Conservation (phyloP, 176 grass and related monocot species). For the Oryza officinalis region DNA sequence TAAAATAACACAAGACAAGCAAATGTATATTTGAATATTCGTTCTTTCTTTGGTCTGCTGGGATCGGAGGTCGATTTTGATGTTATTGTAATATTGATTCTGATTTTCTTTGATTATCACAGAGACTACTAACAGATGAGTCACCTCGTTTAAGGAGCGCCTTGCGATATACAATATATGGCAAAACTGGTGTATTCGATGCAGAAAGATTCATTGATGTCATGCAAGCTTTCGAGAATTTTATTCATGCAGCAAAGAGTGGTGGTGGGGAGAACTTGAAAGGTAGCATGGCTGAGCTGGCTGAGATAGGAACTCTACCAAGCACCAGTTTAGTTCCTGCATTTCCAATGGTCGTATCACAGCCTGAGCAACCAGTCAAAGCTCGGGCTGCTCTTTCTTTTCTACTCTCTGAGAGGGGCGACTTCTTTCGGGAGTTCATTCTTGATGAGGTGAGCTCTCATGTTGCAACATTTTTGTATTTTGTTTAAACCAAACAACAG, state of each 20-base stretch:
- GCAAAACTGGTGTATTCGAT: slow-evolving; percentile 85
- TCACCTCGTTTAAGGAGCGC: slow-evolving; percentile 82
- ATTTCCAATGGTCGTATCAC: slow-evolving; percentile 60
- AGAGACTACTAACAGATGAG: slow-evolving; percentile 96
- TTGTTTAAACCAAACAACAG: not conserved
- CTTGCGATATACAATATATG: slow-evolving; percentile 94
- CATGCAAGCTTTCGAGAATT: slow-evolving; percentile 99
- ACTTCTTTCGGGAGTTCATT: slow-evolving; percentile 95
- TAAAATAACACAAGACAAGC: not conserved
- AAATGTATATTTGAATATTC: not conserved
- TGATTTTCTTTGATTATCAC: slow-evolving; percentile 35
- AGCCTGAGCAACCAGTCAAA: slow-evolving; percentile 61
- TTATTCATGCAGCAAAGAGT: slow-evolving; percentile 87
- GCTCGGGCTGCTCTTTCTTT: slow-evolving; percentile 80
- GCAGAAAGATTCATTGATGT: slow-evolving; percentile 99
- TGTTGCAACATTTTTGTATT: not conserved
- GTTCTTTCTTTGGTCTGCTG: not conserved
- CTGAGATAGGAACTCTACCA: slow-evolving; percentile 68
- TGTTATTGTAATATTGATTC: slow-evolving; percentile 3
- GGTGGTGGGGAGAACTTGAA: slow-evolving; percentile 87
- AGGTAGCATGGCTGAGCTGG: slow-evolving; percentile 86
- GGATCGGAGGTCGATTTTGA: not conserved
- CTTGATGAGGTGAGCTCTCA: slow-evolving; percentile 82
- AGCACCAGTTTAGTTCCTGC: slow-evolving; percentile 62
- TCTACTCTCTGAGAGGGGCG: slow-evolving; percentile 84